Evolutionary conservation across 305 asterid species (phyloP).

Genomic region (Fraxinus paxiana): DNA sequence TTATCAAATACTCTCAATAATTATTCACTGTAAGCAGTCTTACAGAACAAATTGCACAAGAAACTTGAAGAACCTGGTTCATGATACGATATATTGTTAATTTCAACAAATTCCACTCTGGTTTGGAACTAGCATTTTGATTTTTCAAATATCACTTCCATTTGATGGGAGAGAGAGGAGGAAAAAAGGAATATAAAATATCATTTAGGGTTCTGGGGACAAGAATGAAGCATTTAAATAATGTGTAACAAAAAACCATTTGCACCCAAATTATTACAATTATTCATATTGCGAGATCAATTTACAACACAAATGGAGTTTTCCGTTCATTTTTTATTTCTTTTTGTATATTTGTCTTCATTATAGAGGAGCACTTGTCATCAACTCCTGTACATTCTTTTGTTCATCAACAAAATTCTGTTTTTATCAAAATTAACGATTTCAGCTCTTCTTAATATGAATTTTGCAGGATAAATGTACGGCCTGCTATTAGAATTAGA

Average conservation of each 20-base stretch:
- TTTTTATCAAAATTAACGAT: conserved; percentile 2
- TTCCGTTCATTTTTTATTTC: neutral
- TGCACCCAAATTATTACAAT: conserved; percentile 10
- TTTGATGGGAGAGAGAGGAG: neutral
- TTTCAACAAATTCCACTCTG: neutral
- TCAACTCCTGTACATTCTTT: neutral
- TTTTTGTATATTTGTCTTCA: neutral
- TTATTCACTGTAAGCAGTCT: neutral
- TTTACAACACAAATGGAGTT: neutral
- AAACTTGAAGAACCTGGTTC: neutral
- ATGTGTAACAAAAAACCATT: conserved; percentile 10
- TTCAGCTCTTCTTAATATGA: conserved; percentile 13
- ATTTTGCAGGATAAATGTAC: conserved; percentile 17
- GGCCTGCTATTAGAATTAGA: conserved; percentile 13
- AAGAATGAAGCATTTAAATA: conserved; percentile 5
- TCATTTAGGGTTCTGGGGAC: neutral
- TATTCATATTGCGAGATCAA: neutral
- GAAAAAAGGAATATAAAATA: neutral
- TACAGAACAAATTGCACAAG: conserved; percentile 4
- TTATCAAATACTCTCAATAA: conserved; percentile 12
- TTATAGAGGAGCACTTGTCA: neutral
- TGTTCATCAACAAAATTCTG: neutral
- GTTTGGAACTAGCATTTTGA: conserved; percentile 12
- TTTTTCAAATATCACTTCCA: conserved; percentile 7
- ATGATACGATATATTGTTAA: conserved; percentile 1